phyloP scores from a whole-genome alignment of 768 basidiomycete genomes.

The Daedalea quercina region DNA sequence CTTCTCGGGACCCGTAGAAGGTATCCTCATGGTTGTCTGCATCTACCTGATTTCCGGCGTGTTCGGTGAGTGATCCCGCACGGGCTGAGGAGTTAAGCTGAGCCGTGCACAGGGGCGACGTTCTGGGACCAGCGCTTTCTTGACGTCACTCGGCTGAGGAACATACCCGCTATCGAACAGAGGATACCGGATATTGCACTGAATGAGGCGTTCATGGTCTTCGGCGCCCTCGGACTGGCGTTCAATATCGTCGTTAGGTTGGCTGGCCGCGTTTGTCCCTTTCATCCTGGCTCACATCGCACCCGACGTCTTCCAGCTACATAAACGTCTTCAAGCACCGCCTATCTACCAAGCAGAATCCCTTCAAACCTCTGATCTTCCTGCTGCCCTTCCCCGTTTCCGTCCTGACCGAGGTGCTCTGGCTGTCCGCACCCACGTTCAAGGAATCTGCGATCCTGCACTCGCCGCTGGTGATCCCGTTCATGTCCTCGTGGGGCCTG shows the following conservation, averaged over 20 bases:
- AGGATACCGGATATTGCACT: constrained; percentile 62
- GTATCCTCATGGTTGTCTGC: constrained; percentile 77
- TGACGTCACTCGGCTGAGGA: constrained; percentile 48
- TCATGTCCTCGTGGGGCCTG: constrained; percentile 89
- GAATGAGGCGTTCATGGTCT: constrained; percentile 85
- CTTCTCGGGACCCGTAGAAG: constrained; percentile 95
- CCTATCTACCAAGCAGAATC: constrained; percentile 32
- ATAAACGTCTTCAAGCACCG: constrained; percentile 70
- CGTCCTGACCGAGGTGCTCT: constrained; percentile 64
- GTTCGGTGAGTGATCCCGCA: constrained; percentile 41
- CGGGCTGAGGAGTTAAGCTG: not conserved
- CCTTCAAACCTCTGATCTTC: constrained; percentile 53
- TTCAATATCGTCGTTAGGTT: constrained; percentile 79
- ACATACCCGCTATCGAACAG: constrained; percentile 38
- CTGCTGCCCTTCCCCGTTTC: constrained; percentile 78
- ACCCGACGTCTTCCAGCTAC: constrained; percentile 43
- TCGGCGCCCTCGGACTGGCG: constrained; percentile 59
- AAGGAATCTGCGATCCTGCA: constrained; percentile 63
- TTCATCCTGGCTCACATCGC: not conserved
- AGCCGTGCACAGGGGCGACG: constrained; percentile 46
- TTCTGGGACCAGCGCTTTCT: constrained; percentile 77
- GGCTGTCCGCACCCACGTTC: constrained; percentile 68
- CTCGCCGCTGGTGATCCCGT: constrained; percentile 77
- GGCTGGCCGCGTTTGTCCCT: not conserved
- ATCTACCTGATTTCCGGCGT: constrained; percentile 78